These are phyloP conservation scores for Conoideocrella luteorostrata DNA, from an alignment of 2,329 filamentous ascomycete species.

Conservation along the genomic window DNA sequence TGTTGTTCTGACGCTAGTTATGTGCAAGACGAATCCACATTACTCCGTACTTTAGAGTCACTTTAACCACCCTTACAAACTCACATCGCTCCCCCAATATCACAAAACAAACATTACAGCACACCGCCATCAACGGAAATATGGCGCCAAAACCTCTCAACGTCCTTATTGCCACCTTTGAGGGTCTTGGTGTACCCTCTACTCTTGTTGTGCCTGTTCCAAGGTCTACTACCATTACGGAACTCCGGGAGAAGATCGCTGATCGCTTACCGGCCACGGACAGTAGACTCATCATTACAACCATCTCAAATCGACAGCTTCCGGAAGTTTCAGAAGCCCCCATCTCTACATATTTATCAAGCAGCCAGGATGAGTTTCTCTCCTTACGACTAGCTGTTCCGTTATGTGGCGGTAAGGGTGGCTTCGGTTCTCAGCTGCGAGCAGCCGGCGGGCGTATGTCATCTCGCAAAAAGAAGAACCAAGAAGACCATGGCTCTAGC, in stretches of 20 bases:
- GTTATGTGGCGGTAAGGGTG: slow-evolving; percentile 89
- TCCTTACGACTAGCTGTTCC: slow-evolving; percentile 74
- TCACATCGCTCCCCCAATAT: neutral
- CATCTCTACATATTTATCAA: slow-evolving; percentile 56
- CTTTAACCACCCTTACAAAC: neutral
- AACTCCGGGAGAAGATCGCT: slow-evolving; percentile 59
- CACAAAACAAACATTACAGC: neutral
- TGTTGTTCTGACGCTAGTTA: neutral
- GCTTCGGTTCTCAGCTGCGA: slow-evolving; percentile 93
- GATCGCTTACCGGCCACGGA: slow-evolving; percentile 52
- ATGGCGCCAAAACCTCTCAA: slow-evolving; percentile 63
- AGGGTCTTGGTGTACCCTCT: slow-evolving; percentile 74
- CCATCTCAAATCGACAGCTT: slow-evolving; percentile 69
- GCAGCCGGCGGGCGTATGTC: slow-evolving; percentile 98
- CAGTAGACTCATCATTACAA: slow-evolving; percentile 70
- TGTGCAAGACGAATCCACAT: too few species aligned
- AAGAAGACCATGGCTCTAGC: slow-evolving; percentile 83
- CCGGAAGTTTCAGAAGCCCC: slow-evolving; percentile 43
- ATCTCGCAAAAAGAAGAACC: slow-evolving; percentile 78
- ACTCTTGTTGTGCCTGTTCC: slow-evolving; percentile 73
- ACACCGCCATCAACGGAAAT: neutral
- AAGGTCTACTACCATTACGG: slow-evolving; percentile 55
- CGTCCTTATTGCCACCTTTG: slow-evolving; percentile 77
- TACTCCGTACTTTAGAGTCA: too few species aligned
- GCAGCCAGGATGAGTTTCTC: slow-evolving; percentile 59